phyloP scores from a whole-genome alignment of 805 yeast species.

The Zygoascus tannicola region DNA sequence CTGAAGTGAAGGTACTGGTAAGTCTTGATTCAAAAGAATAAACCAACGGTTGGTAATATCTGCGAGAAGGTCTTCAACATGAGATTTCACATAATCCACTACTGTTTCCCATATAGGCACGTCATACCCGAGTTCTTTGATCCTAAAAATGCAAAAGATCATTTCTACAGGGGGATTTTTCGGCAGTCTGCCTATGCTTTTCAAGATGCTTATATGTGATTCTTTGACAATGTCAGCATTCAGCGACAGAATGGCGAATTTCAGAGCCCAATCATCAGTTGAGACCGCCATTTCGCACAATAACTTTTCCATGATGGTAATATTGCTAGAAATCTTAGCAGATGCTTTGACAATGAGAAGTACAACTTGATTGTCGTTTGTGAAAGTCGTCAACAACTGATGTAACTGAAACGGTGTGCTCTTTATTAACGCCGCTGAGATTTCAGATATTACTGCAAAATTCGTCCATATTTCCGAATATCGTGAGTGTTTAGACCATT shows the following conservation, averaged over 20 bases:
- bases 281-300: not conserved
- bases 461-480: not conserved
- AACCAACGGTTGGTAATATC: slow-evolving; percentile 15
- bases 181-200: not conserved
- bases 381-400: not conserved
- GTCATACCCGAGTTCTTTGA: not conserved
- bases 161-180: not conserved
- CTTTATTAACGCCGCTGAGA: not conserved
- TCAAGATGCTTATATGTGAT: not conserved
- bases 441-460: not conserved
- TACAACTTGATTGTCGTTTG: not conserved
- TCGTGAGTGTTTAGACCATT: too few species aligned
- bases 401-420: not conserved
- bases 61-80: too few species aligned
- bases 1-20: too few species aligned
- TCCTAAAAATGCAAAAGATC: not conserved
- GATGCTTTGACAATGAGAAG: not conserved
- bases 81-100: not conserved
- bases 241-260: slow-evolving; percentile 11
- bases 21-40: slow-evolving; percentile 8
- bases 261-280: slow-evolving; percentile 7
- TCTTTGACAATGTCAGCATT: slow-evolving; percentile 1
- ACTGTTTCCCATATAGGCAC: not conserved
- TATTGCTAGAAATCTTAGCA: not conserved
- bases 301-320: not conserved